phyloP scores from a whole-genome alignment of 2,329 filamentous ascomycete genomes.

The Colletotrichum shisoi region DNA sequence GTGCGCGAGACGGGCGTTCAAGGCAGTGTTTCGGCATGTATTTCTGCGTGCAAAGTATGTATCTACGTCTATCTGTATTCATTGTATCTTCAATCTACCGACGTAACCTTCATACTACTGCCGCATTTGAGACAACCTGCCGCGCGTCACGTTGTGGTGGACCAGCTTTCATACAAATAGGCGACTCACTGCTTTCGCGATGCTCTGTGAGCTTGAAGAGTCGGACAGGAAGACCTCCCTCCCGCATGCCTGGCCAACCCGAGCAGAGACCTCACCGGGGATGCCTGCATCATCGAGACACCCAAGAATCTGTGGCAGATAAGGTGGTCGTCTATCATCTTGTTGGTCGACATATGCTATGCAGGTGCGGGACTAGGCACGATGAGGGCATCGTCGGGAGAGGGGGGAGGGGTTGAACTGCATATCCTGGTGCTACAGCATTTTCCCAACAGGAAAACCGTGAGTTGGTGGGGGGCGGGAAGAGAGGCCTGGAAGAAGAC shows the following conservation, averaged over 20 bases:
- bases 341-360: no score
- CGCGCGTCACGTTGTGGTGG: not conserved
- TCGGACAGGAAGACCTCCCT: no score
- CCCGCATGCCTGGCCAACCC: not conserved
- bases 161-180: not conserved
- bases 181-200: not conserved
- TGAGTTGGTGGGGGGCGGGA: no score
- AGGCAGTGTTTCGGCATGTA: not conserved
- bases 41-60: not conserved
- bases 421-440: no score
- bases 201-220: not conserved
- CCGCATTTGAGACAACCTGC: not conserved
- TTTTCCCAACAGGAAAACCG: no score
- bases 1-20: conserved; percentile 12
- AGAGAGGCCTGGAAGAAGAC: no score
- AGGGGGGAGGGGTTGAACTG: no score
- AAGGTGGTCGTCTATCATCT: not conserved
- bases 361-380: no score
- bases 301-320: not conserved
- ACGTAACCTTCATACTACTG: not conserved
- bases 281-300: conserved; percentile 1
- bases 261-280: not conserved
- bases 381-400: no score
- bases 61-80: not conserved
- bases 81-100: not conserved